Evolutionary conservation across 495 filamentous ascomycete species (phyloP).

Genomic region (Xylaria cubensis): DNA sequence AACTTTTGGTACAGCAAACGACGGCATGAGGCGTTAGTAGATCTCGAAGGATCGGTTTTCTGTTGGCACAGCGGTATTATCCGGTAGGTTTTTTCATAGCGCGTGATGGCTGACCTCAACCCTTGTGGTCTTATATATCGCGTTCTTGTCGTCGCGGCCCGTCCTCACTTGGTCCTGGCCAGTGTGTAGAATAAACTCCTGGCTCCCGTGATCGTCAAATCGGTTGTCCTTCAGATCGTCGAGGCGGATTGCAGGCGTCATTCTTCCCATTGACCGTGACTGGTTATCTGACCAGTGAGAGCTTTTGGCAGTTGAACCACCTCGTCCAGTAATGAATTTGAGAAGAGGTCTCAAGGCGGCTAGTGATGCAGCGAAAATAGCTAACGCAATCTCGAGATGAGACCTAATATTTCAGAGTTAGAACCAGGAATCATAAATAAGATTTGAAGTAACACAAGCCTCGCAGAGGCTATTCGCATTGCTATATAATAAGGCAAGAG

Average conservation of each 20-base stretch:
- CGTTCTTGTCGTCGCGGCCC: slow-evolving; percentile 1
- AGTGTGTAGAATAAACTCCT: slow-evolving; percentile 15
- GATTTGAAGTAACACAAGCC: background rate
- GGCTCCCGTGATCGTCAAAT: slow-evolving; percentile 7
- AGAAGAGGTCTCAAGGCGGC: slow-evolving; percentile 14
- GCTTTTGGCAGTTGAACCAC: background rate
- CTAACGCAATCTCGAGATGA: slow-evolving; percentile 21
- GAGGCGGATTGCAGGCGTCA: slow-evolving; percentile 14
- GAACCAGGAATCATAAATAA: background rate
- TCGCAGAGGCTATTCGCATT: background rate
- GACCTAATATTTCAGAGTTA: slow-evolving; percentile 10
- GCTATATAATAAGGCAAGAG: no score
- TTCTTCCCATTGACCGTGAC: slow-evolving; percentile 1
- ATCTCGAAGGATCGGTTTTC: background rate
- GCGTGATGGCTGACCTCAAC: slow-evolving; percentile 20
- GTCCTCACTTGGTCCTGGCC: background rate
- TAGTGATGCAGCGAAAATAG: slow-evolving; percentile 18
- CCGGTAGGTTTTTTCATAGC: background rate
- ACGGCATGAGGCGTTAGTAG: background rate
- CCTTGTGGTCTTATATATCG: slow-evolving; percentile 22
- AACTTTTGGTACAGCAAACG: background rate
- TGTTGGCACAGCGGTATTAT: background rate
- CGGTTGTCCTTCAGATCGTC: slow-evolving; percentile 18
- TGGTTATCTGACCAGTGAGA: slow-evolving; percentile 6
- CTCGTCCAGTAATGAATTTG: slow-evolving; percentile 9